phyloP scores from a whole-genome alignment of 139 green algal genomes.

The Nannochloris sp. region DNA sequence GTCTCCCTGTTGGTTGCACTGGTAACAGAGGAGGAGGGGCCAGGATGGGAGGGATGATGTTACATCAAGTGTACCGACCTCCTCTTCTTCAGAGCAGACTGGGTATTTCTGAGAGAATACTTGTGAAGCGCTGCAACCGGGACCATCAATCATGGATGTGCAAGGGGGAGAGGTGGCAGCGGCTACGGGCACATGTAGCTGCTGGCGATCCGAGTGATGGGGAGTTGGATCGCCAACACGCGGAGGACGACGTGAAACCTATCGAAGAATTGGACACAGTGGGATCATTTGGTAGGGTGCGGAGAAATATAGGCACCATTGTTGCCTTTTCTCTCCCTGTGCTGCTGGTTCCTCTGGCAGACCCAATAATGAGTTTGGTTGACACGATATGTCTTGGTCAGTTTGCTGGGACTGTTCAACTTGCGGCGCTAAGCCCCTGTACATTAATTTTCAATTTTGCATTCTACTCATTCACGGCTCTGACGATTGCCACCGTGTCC shows the following conservation, averaged over 20 bases:
- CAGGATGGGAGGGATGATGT: no score
- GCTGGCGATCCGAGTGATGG: neutral
- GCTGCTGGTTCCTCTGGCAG: slow-evolving; percentile 54
- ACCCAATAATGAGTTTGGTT: slow-evolving; percentile 70
- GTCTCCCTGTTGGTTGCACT: no score
- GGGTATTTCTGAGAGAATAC: no score
- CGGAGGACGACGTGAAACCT: neutral
- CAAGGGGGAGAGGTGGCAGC: no score
- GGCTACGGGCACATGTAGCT: no score
- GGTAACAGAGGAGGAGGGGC: no score
- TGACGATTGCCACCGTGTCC: slow-evolving; percentile 39
- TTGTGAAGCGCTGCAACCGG: no score
- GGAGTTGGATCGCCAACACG: neutral
- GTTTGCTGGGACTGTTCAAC: slow-evolving; percentile 28
- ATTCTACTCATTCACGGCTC: slow-evolving; percentile 49
- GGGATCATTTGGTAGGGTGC: neutral
- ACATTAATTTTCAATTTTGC: slow-evolving; percentile 63
- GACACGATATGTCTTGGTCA: slow-evolving; percentile 66
- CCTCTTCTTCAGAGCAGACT: no score
- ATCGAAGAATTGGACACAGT: neutral
- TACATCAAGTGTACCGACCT: no score
- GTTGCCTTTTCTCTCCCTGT: slow-evolving; percentile 34
- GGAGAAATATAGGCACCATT: slow-evolving; percentile 1
- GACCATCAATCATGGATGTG: no score
- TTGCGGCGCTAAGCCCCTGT: slow-evolving; percentile 65